Conservation (phyloP, 1,284 basidiomycete genomes). For the Cryptococcus sp. region DNA sequence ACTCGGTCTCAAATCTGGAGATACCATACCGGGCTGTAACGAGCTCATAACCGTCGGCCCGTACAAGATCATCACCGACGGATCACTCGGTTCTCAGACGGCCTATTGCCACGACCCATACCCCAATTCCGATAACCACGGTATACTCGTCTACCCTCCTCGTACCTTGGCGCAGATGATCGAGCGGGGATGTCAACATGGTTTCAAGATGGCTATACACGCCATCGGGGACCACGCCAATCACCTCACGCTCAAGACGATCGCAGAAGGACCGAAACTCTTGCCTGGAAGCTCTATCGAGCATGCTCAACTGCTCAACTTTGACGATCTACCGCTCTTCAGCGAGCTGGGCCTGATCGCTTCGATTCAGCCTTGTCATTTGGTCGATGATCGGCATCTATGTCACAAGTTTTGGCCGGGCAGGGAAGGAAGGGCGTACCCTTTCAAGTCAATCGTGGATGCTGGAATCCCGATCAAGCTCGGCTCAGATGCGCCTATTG, state of each 20-base stretch:
- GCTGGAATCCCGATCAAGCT: constrained; percentile 29
- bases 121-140: constrained; percentile 24
- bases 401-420: constrained; percentile 35
- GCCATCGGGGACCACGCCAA: constrained; percentile 41
- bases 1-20: constrained; percentile 22
- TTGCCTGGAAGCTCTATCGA: constrained; percentile 33
- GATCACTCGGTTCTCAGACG: constrained; percentile 24
- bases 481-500: constrained; percentile 38
- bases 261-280: constrained; percentile 14
- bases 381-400: constrained; percentile 38
- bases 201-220: constrained; percentile 37
- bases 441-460: constrained; percentile 29
- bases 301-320: constrained; percentile 36
- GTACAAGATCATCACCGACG: constrained; percentile 35
- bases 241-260: constrained; percentile 19
- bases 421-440: constrained; percentile 29
- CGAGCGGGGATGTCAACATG: constrained; percentile 17
- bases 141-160: constrained; percentile 17
- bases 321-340: constrained; percentile 30
- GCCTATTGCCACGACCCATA: constrained; percentile 39
- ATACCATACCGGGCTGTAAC: constrained; percentile 21
- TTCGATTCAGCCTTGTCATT: constrained; percentile 38
- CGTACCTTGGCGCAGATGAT: constrained; percentile 22
- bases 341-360: constrained; percentile 28
- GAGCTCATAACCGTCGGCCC: constrained; percentile 32